Evolutionary conservation across 2,329 filamentous ascomycete genomes (phyloP), one percentile per base, ranked within the genome.

Genomic region (Sphaerulina vaccinii): DNA sequence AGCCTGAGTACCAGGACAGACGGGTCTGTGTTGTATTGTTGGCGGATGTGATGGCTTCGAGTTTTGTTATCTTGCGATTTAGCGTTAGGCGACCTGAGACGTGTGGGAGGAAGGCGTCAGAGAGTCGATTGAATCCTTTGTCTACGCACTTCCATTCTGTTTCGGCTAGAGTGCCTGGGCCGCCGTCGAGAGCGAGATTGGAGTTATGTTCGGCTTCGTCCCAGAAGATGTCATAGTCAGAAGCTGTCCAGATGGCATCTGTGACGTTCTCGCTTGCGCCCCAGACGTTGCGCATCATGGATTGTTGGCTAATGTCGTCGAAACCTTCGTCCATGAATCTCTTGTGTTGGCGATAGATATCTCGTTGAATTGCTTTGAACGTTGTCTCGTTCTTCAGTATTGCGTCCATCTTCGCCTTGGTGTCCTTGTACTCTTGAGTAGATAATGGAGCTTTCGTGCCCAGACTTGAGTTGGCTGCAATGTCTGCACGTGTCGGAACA

Each of bases 71-170:
- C 48, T 76, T 79, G 42, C 75, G 75, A 53, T 77, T 74, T 54
- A 84, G 76, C 1, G 75, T 78, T 0, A 80, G 78, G 35, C 76
- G 73, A 23, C 80, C 74, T 44, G 76, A 71, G 2, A 87, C 77
- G 11, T 81, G 75, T 0, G 84, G 84, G 9, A 75, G 73, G 68
- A 87, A 86, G 0, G 84, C 78, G 0, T 72, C 65, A 0, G 84
- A 83, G 0, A 87, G 73, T 0, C 78, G 77, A 56, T 77, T 79
- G 0, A 82, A 64, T 2, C 79, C 79, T 58, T 78, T 73, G 60
- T 87, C 79, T 54, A 87, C 84, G 7, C 45, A 48, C 11, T 47
- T 47, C 54, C 54, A 56, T 39, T 56, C 46, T 5, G 52, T 55
- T 21, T 47, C 52, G 8, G 47, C 48, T 11, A 55, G 43, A 35